A percentile compares a stretch with the other conserved stretches of the same genome.
phyloP scores from a whole-genome alignment of 1,284 basidiomycete species.

The Tetrapyrgos nigripes region DNA sequence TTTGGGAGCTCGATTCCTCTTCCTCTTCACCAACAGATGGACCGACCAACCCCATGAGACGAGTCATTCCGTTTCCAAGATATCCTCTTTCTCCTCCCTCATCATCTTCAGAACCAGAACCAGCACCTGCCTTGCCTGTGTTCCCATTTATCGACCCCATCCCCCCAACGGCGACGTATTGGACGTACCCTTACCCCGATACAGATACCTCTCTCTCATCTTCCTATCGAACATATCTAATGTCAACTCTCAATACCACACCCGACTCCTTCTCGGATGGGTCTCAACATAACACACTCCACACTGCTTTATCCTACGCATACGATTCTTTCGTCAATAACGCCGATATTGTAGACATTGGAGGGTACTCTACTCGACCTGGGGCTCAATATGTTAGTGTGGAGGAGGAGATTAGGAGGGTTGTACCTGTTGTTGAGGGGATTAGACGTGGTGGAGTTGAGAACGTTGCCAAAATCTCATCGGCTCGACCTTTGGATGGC shows the following conservation, averaged over 20 bases:
- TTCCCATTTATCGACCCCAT: constrained; percentile 31
- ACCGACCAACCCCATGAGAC: constrained; percentile 54
- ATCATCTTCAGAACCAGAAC: too few relatives aligned
- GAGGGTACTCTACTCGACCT: constrained; percentile 93
- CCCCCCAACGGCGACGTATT: constrained; percentile 59
- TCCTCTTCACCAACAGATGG: constrained; percentile 33
- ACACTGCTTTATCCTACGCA: constrained; percentile 58
- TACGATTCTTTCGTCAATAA: constrained; percentile 54
- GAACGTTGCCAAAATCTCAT: too few relatives aligned
- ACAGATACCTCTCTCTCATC: background rate
- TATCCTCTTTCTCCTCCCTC: constrained; percentile 44
- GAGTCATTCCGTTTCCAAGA: constrained; percentile 70
- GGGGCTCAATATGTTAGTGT: constrained; percentile 71
- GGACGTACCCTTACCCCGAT: constrained; percentile 49
- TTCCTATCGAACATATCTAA: constrained; percentile 68
- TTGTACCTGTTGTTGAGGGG: constrained; percentile 73
- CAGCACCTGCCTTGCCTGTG: constrained; percentile 20
- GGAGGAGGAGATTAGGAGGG: constrained; percentile 78
- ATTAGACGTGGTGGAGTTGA: constrained; percentile 45
- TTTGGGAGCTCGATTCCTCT: constrained; percentile 45
- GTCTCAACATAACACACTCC: constrained; percentile 58
- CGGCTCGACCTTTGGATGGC: background rate
- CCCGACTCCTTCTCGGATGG: constrained; percentile 99
- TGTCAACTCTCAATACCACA: constrained; percentile 95
- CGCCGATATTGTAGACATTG: constrained; percentile 89